A percentile compares a stretch with the other conserved stretches of the same genome.
Conservation (phyloP, 108 stramenopile species). For the Stephanodiscus minutulus region DNA sequence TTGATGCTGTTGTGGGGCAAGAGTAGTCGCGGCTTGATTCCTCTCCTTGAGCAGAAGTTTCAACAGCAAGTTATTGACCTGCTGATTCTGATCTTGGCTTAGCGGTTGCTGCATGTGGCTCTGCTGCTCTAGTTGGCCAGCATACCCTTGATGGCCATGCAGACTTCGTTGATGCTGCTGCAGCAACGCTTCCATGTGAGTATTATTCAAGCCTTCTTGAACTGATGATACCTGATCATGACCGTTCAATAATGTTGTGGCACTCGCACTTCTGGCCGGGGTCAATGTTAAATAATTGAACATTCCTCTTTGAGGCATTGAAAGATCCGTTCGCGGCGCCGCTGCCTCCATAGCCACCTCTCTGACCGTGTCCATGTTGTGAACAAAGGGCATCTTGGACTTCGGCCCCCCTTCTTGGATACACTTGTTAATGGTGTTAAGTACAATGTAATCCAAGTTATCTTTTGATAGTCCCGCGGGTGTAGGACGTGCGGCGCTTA, state of each 20-base stretch:
- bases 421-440: constrained; percentile 2
- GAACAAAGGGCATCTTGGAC: constrained; percentile 12
- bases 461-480: background rate
- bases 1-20: background rate
- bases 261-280: background rate
- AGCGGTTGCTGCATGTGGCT: background rate
- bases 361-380: background rate
- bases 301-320: background rate
- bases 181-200: too few relatives aligned
- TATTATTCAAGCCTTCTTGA: background rate
- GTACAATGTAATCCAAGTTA: background rate
- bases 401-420: constrained; percentile 7
- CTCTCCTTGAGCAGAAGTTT: background rate
- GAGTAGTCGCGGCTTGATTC: background rate
- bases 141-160: background rate
- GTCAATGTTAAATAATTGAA: background rate
- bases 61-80: background rate
- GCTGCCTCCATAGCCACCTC: background rate
- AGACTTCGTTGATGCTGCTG: background rate
- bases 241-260: background rate
- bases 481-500: background rate
- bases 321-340: background rate
- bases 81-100: background rate
- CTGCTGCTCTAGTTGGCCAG: background rate
- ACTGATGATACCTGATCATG: background rate